Evolutionary conservation across 495 filamentous ascomycete genomes (phyloP).

Genomic region (Hypomontagnella submonticulosa): DNA sequence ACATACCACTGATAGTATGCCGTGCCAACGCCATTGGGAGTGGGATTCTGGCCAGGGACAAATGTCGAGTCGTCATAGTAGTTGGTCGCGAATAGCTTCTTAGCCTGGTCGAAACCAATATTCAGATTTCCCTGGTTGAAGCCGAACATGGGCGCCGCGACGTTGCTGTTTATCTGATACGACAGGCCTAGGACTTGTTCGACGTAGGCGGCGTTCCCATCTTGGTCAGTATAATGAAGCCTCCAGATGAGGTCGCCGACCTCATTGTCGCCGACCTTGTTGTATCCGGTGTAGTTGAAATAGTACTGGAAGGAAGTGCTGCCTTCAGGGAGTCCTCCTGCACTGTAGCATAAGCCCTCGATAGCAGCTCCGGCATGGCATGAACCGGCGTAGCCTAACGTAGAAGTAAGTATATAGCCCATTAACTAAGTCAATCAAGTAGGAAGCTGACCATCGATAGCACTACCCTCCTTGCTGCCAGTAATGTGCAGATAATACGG

Average conservation of each 20-base stretch:
- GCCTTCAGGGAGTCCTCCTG: slow-evolving; percentile 25
- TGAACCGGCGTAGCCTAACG: slow-evolving; percentile 54
- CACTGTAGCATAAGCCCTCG: slow-evolving; percentile 61
- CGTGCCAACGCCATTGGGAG: slow-evolving; percentile 18
- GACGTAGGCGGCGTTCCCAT: slow-evolving; percentile 46
- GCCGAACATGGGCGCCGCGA: slow-evolving; percentile 61
- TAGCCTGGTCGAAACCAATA: slow-evolving; percentile 59
- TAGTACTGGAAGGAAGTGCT: slow-evolving; percentile 41
- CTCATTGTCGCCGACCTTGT: slow-evolving; percentile 33
- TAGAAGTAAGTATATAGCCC: slow-evolving; percentile 46
- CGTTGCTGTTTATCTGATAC: slow-evolving; percentile 59
- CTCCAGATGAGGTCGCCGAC: slow-evolving; percentile 57
- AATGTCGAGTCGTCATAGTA: slow-evolving; percentile 59
- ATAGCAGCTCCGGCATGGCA: slow-evolving; percentile 69
- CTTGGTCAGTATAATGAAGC: slow-evolving; percentile 42
- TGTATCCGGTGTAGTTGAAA: slow-evolving; percentile 56
- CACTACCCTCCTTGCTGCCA: slow-evolving; percentile 41
- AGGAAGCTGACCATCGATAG: slow-evolving; percentile 48
- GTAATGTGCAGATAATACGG: slow-evolving; percentile 56
- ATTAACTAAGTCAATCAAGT: slow-evolving; percentile 22
- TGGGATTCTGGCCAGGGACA: slow-evolving; percentile 24
- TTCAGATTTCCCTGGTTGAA: slow-evolving; percentile 15
- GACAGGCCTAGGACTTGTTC: slow-evolving; percentile 55
- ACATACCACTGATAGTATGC: slow-evolving; percentile 60
- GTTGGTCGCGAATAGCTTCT: slow-evolving; percentile 55